Evolutionary conservation across 345 rosid genomes (phyloP), one percentile per base, ranked within the genome.

Genomic region (Bruguiera sexangula): DNA sequence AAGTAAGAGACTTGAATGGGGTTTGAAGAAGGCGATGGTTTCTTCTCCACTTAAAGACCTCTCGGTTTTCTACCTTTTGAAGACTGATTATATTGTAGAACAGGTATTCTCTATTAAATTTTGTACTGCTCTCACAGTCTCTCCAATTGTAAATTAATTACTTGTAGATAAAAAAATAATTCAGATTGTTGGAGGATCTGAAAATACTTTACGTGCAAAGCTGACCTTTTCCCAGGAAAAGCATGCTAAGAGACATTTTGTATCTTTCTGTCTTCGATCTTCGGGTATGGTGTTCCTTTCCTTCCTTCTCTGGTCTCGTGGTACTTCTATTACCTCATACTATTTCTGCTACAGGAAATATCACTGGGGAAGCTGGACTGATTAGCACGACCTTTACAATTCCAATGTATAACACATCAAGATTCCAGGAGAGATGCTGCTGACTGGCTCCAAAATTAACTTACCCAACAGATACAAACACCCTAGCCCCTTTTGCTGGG

Each of bases 311-410:
- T 30, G 31, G 31, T 30, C 31, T 5, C 0, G 34, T 31, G 5
- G 34, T 31, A 31, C 34, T 31, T 31, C 5, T 29, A 29, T 29
- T 29, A 29, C 31, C 31, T 29, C 31, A 0, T 29, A 29, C 31
- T 29, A 29, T 29, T 29, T 29, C 5, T 53, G 27, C 22, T 6
- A 9, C 86, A 90, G 96, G 96, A 65, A 95, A 95, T 82, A 83
- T 95, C 69, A 82, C 94, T 3, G 90, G 90, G 82, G 99, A 95
- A 84, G 87, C 89, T 78, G 99, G 99, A 74, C 96, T 97, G 2
- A 92, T 95, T 53, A 92, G 91, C 87, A 87, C 90, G 98, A 95
- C 88, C 29, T 95, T 95, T 82, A 88, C 88, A 5, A 90, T 95
- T 76, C 99, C 98, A 0, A 92, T 92, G 98, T 86, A 95, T 86